phyloP scores from a whole-genome alignment of 495 filamentous ascomycete genomes.

The Rhypophila decipiens region DNA sequence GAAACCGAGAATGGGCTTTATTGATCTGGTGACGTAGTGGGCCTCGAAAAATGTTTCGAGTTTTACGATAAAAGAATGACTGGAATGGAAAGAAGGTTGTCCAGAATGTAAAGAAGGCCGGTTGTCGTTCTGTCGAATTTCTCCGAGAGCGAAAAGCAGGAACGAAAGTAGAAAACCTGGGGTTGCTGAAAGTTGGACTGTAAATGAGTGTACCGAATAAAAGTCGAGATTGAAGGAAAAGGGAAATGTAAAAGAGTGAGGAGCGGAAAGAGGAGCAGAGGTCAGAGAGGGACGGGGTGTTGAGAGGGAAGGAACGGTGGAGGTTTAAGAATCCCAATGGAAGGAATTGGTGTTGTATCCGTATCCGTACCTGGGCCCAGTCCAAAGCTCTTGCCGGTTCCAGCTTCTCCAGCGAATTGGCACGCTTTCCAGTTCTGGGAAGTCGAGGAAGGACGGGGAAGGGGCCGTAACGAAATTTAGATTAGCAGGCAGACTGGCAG shows the following conservation, averaged over 20 bases:
- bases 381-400: no score
- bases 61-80: background rate
- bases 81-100: background rate
- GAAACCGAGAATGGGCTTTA: no score
- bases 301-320: background rate
- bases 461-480: no score
- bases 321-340: background rate
- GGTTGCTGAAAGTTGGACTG: no score
- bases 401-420: no score
- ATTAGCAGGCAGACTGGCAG: no score
- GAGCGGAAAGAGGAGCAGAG: background rate
- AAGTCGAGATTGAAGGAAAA: background rate
- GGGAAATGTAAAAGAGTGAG: background rate
- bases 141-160: background rate
- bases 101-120: background rate
- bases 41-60: background rate
- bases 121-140: background rate
- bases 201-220: background rate
- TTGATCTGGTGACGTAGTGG: background rate
- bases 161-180: background rate
- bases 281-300: background rate
- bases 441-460: no score
- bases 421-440: no score
- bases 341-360: background rate
- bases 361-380: background rate